These are phyloP conservation scores for Phytophthora crassamura DNA, from an alignment of 352 stramenopile genomes.

Conservation along the genomic window DNA sequence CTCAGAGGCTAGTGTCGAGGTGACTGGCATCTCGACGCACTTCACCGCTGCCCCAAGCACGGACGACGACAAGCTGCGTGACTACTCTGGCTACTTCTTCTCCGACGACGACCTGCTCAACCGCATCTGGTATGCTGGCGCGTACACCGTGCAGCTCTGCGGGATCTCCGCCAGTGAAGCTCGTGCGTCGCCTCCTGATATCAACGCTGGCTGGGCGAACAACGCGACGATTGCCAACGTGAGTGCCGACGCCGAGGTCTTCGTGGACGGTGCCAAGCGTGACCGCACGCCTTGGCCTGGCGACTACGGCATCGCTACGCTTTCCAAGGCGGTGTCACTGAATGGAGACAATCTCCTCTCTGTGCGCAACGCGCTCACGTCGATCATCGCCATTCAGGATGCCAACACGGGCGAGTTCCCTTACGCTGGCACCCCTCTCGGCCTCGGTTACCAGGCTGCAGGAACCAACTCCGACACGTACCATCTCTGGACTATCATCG, in stretches of 20 bases:
- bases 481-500: conserved; percentile 51
- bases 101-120: conserved; percentile 50
- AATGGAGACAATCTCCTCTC: conserved; percentile 47
- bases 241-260: conserved; percentile 37
- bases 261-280: conserved; percentile 45
- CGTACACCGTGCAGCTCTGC: conserved; percentile 49
- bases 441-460: conserved; percentile 22
- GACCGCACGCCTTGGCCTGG: conserved; percentile 48
- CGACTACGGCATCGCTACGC: conserved; percentile 37
- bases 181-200: conserved; percentile 34
- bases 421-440: conserved; percentile 41
- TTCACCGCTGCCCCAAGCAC: conserved; percentile 41
- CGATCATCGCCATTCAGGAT: conserved; percentile 41
- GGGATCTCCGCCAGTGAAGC: conserved; percentile 45
- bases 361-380: conserved; percentile 35
- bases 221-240: conserved; percentile 41
- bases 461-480: conserved; percentile 48
- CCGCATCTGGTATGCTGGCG: conserved; percentile 48
- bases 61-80: conserved; percentile 30
- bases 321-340: conserved; percentile 35
- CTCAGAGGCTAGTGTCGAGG: conserved; percentile 24
- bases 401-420: conserved; percentile 38
- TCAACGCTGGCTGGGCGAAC: conserved; percentile 44
- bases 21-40: conserved; percentile 38
- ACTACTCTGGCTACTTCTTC: conserved; percentile 53